A percentile compares a stretch with the other conserved stretches of the same genome.
Conservation (phyloP, 2,329 filamentous ascomycete species). For the Diplodia intermedia region DNA sequence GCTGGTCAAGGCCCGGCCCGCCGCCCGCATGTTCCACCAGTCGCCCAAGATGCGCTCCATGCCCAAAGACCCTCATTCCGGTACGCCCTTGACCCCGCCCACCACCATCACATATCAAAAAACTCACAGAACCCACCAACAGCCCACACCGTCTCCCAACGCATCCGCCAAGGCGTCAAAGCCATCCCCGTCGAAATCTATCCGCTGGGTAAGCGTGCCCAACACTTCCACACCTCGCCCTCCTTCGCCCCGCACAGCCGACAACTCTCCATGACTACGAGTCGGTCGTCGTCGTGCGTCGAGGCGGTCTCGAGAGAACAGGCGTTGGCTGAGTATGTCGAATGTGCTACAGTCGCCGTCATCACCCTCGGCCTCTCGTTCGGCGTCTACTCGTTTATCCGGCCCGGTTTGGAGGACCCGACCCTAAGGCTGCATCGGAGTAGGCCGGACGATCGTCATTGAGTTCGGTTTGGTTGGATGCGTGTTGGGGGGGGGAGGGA, state of each 20-base stretch:
- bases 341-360: conserved; percentile 28
- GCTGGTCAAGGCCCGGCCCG: conserved; percentile 5
- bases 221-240: neutral
- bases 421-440: conserved; percentile 26
- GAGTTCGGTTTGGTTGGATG: too few species aligned
- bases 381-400: conserved; percentile 30
- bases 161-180: conserved; percentile 11
- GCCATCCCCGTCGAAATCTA: conserved; percentile 30
- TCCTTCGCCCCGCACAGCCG: neutral
- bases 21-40: conserved; percentile 12
- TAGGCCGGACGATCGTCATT: neutral
- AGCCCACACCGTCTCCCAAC: conserved; percentile 29
- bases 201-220: conserved; percentile 25
- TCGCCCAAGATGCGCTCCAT: conserved; percentile 7
- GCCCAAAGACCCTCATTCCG: conserved; percentile 13
- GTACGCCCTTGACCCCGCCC: neutral
- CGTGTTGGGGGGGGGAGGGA: too few species aligned
- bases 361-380: conserved; percentile 18
- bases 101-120: too few species aligned
- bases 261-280: neutral
- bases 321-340: conserved; percentile 3
- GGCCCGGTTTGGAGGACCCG: conserved; percentile 12
- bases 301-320: conserved; percentile 9
- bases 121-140: too few species aligned
- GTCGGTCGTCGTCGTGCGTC: neutral